A percentile compares a stretch with the other conserved stretches of the same genome.
These are phyloP conservation scores for Daldinia concentrica DNA, from an alignment of 495 filamentous ascomycete species.

Conservation along the genomic window DNA sequence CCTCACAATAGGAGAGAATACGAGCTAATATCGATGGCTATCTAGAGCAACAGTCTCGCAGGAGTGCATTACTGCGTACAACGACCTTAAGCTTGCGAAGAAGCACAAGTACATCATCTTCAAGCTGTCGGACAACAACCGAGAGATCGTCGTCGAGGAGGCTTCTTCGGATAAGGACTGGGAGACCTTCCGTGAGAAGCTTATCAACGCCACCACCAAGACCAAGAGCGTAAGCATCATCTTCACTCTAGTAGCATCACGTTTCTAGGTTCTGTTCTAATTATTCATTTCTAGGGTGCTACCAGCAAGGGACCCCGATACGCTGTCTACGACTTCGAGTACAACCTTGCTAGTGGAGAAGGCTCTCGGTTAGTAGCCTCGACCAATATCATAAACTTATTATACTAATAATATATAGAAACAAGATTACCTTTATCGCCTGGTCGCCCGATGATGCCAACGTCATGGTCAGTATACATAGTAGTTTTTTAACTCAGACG, in stretches of 20 bases:
- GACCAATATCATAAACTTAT: neutral
- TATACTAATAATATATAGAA: conserved; percentile 62
- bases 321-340: conserved; percentile 91
- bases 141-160: conserved; percentile 83
- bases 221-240: conserved; percentile 50
- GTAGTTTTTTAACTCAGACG: neutral
- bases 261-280: conserved; percentile 21
- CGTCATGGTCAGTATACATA: conserved; percentile 71
- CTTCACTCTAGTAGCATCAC: neutral
- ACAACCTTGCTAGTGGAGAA: conserved; percentile 78
- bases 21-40: conserved; percentile 42
- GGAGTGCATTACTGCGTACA: conserved; percentile 85
- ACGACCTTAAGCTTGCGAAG: conserved; percentile 89
- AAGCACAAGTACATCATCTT: conserved; percentile 95
- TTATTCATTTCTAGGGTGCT: conserved; percentile 52
- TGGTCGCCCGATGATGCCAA: conserved; percentile 89
- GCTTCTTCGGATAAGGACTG: conserved; percentile 69
- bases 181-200: conserved; percentile 81
- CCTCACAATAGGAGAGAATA: conserved; percentile 10
- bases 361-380: conserved; percentile 72
- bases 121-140: conserved; percentile 95
- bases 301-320: conserved; percentile 84
- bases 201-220: conserved; percentile 68
- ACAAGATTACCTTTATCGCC: conserved; percentile 94
- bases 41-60: conserved; percentile 77